Evolutionary conservation across 768 basidiomycete genomes (phyloP), one percentile per base, ranked within the genome.

Genomic region (Leccinum pellstonianum): DNA sequence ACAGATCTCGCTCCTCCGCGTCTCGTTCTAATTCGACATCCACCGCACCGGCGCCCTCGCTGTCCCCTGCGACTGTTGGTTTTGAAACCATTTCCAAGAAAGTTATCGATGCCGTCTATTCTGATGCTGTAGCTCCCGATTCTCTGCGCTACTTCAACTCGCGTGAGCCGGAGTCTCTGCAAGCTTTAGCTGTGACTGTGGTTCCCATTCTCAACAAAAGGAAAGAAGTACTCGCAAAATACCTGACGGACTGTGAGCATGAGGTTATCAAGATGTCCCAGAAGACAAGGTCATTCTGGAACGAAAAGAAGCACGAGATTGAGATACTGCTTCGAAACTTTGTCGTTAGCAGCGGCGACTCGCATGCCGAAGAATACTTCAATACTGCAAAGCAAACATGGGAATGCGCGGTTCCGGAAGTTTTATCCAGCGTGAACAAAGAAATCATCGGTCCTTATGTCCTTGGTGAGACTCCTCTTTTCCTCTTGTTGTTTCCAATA

Each of bases 31-130:
- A 86, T 64, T 87, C 90, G 5, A 88, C 85, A 3, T 90, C 89
- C 0, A 69, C 76, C 12, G 84, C 87, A 1, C 92, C 93, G 1
- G 90, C 92, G 1, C 91, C 91, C 0, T 77, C 83, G 1, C 77
- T 95, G 23, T 79, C 87, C 17, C 92, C 93, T 1, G 91, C 92
- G 1, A 93, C 93, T 3, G 84, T 93, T 61, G 87, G 85, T n/a
- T 83, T 87, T 67, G 73, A 78, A 55, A 71, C 33, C 21, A 51
- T 46, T 33, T 66, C 62, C 17, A 48, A 54, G 23, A 70, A 70
- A 11, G 63, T 77, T 1, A 78, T 79, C 38, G 78, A 83, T 11
- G 73, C 89, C 2, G 70, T 91, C 41, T 89, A 93, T 68, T 80
- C 84, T 3, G 80, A 83, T 1, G 77, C 78, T 1, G 86, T 82